Conservation (phyloP, 2,329 filamentous ascomycete species). For the Sclerotinia sclerotiorum region DNA sequence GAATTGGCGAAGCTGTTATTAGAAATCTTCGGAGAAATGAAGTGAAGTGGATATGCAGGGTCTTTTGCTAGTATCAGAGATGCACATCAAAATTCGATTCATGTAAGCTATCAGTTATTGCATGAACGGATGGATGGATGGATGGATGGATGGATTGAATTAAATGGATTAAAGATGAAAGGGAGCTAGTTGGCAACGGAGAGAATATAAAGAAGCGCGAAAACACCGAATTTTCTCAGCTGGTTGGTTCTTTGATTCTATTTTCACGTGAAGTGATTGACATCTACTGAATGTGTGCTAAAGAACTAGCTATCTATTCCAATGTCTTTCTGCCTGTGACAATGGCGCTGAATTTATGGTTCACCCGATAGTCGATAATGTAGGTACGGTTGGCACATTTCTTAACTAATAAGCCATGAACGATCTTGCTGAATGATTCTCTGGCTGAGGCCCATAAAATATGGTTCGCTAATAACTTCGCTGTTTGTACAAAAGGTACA, state of each 20-base stretch:
- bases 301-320: not conserved
- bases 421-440: not conserved
- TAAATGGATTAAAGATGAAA: slow-evolving; percentile 9
- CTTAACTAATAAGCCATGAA: not conserved
- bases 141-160: no score
- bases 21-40: not conserved
- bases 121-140: slow-evolving; percentile 14
- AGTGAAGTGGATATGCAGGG: not conserved
- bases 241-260: not conserved
- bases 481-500: not conserved
- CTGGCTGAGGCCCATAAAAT: not conserved
- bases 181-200: not conserved
- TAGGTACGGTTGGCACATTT: not conserved
- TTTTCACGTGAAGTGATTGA: not conserved
- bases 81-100: slow-evolving; percentile 18
- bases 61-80: slow-evolving; percentile 16
- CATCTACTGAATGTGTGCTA: not conserved
- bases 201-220: slow-evolving; percentile 18
- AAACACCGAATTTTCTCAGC: slow-evolving; percentile 3
- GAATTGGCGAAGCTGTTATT: not conserved
- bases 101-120: slow-evolving; percentile 21
- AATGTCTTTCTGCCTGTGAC: not conserved
- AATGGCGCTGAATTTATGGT: not conserved
- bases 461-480: not conserved
- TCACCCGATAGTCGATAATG: not conserved